phyloP scores from a whole-genome alignment of 2,329 filamentous ascomycete species.

The Magnaporthiopsis poae region DNA sequence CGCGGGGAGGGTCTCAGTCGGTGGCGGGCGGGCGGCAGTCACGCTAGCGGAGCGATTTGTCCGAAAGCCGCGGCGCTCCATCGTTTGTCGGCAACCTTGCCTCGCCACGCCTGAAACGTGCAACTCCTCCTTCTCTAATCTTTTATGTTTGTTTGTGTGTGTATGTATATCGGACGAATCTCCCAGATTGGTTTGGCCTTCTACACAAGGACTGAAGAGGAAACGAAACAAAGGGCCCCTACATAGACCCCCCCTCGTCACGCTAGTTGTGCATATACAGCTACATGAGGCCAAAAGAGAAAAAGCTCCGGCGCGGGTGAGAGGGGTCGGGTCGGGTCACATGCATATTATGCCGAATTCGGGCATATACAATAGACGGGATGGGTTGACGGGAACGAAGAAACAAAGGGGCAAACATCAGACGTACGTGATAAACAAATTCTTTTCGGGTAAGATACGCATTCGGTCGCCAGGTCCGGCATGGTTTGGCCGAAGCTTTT shows the following conservation, averaged over 20 bases:
- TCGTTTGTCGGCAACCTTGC: too few relatives aligned
- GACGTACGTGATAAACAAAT: neutral
- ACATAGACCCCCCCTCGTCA: too few relatives aligned
- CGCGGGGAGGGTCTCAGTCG: too few relatives aligned
- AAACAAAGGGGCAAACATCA: neutral
- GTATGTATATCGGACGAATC: neutral
- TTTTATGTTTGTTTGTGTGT: neutral
- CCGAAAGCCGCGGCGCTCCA: too few relatives aligned
- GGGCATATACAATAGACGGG: neutral
- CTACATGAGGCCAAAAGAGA: neutral
- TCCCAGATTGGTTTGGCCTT: neutral
- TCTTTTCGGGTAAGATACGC: too few relatives aligned
- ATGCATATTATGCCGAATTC: neutral
- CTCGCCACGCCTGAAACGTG: neutral
- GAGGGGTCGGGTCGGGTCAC: neutral
- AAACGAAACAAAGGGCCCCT: neutral
- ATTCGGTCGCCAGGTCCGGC: too few relatives aligned
- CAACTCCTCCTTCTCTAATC: too few relatives aligned
- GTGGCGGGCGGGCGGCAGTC: neutral
- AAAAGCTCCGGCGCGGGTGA: too few relatives aligned
- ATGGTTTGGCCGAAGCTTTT: too few relatives aligned
- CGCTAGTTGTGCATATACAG: too few relatives aligned
- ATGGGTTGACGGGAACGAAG: neutral
- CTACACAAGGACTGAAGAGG: too few relatives aligned
- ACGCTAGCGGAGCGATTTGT: neutral